Evolutionary conservation across 2,329 filamentous ascomycete genomes (phyloP).

Genomic region (Beauveria australis): DNA sequence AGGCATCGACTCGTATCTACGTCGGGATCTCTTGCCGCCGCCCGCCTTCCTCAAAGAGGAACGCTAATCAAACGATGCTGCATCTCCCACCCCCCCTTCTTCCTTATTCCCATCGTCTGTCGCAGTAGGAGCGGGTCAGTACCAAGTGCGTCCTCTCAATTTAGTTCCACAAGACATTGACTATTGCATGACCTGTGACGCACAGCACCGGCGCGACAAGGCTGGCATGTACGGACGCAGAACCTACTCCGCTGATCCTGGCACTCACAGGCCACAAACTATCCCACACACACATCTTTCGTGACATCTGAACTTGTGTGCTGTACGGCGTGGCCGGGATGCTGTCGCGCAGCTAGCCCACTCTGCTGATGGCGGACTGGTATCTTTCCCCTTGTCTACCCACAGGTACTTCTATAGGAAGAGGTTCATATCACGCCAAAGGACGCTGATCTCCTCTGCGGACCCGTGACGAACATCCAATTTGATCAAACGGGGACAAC

Average conservation of each 20-base stretch:
- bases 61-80: not conserved
- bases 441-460: not conserved
- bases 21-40: not conserved
- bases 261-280: too few species aligned
- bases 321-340: not conserved
- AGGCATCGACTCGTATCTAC: not conserved
- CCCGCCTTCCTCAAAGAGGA: not conserved
- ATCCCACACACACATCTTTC: not conserved
- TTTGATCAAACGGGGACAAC: not conserved
- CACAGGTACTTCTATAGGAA: not conserved
- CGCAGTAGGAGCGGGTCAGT: not conserved
- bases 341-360: not conserved
- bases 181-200: not conserved
- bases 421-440: not conserved
- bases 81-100: not conserved
- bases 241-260: not conserved
- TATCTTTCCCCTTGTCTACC: not conserved
- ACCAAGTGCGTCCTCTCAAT: not conserved
- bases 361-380: not conserved
- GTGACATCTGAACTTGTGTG: not conserved
- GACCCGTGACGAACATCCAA: not conserved
- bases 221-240: not conserved
- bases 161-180: not conserved
- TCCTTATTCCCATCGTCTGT: not conserved
- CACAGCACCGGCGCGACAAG: not conserved